phyloP scores from a whole-genome alignment of 257 asterid species.

The Ilex aquifolium region DNA sequence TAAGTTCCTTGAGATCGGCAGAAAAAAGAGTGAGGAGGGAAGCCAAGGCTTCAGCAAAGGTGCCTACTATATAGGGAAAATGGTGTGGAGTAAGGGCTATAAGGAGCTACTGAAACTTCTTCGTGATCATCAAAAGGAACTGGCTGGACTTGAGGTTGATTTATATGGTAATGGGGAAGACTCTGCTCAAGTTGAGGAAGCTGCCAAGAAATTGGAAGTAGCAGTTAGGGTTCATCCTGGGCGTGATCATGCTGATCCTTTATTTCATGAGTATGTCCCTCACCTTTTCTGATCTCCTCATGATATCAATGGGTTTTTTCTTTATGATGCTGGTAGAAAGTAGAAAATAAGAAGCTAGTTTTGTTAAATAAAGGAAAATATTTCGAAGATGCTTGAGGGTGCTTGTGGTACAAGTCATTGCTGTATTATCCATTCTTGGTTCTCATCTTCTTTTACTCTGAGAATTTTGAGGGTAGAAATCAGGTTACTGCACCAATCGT shows the following conservation, averaged over 20 bases:
- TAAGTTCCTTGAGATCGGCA: conserved; percentile 10
- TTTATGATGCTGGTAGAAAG: neutral
- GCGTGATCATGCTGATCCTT: conserved; percentile 87
- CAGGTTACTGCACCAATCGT: too few species aligned
- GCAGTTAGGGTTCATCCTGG: conserved; percentile 81
- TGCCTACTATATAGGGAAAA: conserved; percentile 91
- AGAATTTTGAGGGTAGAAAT: too few species aligned
- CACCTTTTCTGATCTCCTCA: neutral
- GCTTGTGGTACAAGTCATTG: too few species aligned
- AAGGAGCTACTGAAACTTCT: conserved; percentile 81
- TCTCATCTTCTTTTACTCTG: too few species aligned
- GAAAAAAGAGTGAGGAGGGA: neutral
- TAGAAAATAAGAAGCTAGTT: neutral
- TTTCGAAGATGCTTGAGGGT: too few species aligned
- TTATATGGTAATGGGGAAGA: conserved; percentile 95
- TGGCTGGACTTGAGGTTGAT: conserved; percentile 70
- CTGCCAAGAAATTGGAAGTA: conserved; percentile 59
- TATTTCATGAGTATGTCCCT: conserved; percentile 81
- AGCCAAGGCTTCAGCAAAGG: conserved; percentile 39
- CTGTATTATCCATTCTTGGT: too few species aligned
- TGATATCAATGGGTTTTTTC: neutral
- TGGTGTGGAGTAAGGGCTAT: conserved; percentile 98
- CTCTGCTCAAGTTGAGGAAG: conserved; percentile 65
- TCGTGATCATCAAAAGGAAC: conserved; percentile 65
- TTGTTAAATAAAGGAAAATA: neutral